Conservation (phyloP, 2,329 filamentous ascomycete genomes). For the Fusarium heterosporum region DNA sequence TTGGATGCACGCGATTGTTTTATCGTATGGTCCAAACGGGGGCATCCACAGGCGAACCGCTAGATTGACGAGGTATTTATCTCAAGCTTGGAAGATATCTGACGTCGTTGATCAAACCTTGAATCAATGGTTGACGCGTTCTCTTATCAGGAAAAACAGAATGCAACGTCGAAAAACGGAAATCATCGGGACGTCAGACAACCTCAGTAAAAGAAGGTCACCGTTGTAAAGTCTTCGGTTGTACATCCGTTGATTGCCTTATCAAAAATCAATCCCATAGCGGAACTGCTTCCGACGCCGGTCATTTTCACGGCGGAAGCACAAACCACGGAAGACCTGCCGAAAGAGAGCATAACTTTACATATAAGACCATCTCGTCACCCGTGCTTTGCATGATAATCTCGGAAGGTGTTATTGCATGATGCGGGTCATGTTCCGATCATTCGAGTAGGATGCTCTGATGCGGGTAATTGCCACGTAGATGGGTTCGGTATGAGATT, state of each 20-base stretch:
- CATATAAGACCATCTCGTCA: background rate
- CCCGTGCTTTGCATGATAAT: constrained; percentile 3
- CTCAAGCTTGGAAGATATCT: no score
- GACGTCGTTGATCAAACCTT: background rate
- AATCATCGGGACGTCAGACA: constrained; percentile 5
- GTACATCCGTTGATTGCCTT: background rate
- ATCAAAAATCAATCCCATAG: background rate
- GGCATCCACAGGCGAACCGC: background rate
- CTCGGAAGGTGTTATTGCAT: constrained; percentile 1
- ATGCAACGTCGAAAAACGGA: constrained; percentile 14
- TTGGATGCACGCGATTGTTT: no score
- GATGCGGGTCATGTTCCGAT: constrained; percentile 4
- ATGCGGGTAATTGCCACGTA: no score
- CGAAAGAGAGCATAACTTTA: background rate
- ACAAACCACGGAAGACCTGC: constrained; percentile 8
- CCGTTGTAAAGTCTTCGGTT: background rate
- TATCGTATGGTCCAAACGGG: no score
- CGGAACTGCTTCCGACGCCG: constrained; percentile 18
- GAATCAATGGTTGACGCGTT: background rate
- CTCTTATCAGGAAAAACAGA: background rate
- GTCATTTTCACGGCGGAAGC: background rate
- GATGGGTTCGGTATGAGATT: no score
- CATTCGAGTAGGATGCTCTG: background rate
- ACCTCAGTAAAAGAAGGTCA: no score
- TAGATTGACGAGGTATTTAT: constrained; percentile 5